Conservation (phyloP, 2,329 filamentous ascomycete species). For the Delphinella strobiligena region DNA sequence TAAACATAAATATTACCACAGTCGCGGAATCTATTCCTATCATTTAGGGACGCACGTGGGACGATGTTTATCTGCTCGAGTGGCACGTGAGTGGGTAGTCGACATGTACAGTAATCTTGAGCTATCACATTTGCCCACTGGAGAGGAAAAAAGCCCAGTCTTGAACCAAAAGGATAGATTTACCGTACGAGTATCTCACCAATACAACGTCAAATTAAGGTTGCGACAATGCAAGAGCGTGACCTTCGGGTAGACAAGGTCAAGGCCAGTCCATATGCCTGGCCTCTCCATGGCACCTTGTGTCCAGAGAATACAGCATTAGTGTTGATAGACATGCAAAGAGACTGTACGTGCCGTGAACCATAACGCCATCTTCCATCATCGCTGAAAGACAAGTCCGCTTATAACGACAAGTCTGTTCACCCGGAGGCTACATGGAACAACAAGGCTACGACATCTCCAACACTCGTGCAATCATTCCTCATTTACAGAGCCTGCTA, state of each 20-base stretch:
- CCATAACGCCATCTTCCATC: conserved; percentile 1
- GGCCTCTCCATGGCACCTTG: conserved; percentile 11
- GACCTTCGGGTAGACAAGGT: background rate
- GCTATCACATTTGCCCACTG: too few relatives aligned
- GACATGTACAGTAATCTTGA: too few relatives aligned
- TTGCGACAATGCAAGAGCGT: too few relatives aligned
- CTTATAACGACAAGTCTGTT: conserved; percentile 26
- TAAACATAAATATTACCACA: background rate
- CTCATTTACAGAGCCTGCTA: conserved; percentile 10
- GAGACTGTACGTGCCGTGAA: conserved; percentile 26
- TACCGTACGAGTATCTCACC: too few relatives aligned
- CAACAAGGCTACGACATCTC: conserved; percentile 34
- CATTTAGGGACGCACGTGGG: background rate
- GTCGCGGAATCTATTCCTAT: background rate
- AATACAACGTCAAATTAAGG: background rate
- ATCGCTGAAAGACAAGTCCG: background rate
- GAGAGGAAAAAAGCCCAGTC: too few relatives aligned
- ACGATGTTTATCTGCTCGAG: too few relatives aligned
- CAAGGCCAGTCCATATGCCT: background rate
- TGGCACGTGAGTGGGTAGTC: too few relatives aligned
- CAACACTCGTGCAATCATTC: conserved; percentile 32
- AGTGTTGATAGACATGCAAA: conserved; percentile 45
- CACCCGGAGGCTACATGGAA: conserved; percentile 36
- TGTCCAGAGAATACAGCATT: conserved; percentile 34
- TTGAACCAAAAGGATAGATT: too few relatives aligned